Evolutionary conservation across 345 rosid genomes (phyloP).

Genomic region (Populus nigra): DNA sequence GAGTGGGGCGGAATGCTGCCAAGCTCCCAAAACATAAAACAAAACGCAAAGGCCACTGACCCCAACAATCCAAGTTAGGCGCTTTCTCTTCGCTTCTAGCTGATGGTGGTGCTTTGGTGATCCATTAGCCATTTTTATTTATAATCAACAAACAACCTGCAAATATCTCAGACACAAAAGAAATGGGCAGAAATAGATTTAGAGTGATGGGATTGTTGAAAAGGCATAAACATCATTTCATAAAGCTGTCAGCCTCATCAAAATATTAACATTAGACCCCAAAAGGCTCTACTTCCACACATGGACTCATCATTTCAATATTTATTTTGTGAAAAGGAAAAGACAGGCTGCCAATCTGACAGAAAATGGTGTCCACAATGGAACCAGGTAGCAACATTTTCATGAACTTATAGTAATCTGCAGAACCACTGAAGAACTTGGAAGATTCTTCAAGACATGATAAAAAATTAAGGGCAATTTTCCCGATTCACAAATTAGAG

Average conservation of each 20-base stretch:
- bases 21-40: conserved; percentile 78
- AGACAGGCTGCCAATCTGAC: neutral
- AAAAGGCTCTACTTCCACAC: neutral
- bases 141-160: conserved; percentile 4
- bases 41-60: conserved; percentile 79
- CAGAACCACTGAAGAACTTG: neutral
- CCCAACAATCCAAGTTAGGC: conserved; percentile 69
- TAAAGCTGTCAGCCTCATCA: neutral
- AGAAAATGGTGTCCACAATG: neutral
- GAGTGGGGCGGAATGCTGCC: conserved; percentile 56
- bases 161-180: conserved; percentile 1
- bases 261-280: neutral
- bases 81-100: conserved; percentile 63
- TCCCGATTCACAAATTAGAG: neutral
- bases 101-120: conserved; percentile 59
- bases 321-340: neutral
- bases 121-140: conserved; percentile 53
- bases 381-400: neutral
- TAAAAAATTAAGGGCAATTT: neutral
- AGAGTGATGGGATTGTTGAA: neutral
- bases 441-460: neutral
- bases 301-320: neutral
- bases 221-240: neutral
- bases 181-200: neutral
- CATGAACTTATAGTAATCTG: neutral